Percentiles rank a stretch among this genome's conserved stretches.
Conservation (phyloP, 2,329 filamentous ascomycete species). For the Ceratocystis cacaofunesta region DNA sequence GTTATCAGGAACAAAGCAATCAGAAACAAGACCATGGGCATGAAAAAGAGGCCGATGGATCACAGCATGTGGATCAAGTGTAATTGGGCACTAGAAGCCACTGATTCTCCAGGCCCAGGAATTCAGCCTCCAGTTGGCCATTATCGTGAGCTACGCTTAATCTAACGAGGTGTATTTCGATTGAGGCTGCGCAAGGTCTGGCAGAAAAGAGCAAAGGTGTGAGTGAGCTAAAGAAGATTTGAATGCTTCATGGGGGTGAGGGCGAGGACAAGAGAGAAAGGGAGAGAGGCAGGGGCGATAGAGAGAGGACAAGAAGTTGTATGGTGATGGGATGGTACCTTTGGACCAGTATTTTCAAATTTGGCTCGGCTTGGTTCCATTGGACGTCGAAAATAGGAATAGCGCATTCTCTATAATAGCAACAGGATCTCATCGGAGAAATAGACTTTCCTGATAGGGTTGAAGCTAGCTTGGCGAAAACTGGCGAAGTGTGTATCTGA, state of each 20-base stretch:
- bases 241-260: background rate
- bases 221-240: background rate
- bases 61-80: too few species aligned
- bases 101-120: background rate
- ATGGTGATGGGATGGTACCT: conserved; percentile 3
- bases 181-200: background rate
- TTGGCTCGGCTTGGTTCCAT: background rate
- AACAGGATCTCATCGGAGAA: conserved; percentile 2
- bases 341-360: background rate
- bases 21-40: background rate
- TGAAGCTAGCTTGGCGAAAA: conserved; percentile 4
- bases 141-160: background rate
- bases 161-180: background rate
- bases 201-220: background rate
- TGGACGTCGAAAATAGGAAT: background rate
- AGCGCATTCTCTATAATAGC: conserved; percentile 1
- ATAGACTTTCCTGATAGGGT: background rate
- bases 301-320: background rate
- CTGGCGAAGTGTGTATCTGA: conserved; percentile 3
- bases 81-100: too few species aligned
- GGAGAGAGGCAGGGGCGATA: too few species aligned
- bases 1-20: background rate
- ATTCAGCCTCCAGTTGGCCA: background rate
- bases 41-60: too few species aligned
- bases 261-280: background rate